Evolutionary conservation across 257 asterid genomes (phyloP), one percentile per base, ranked within the genome.

Genomic region (Nicotiana tabacum): DNA sequence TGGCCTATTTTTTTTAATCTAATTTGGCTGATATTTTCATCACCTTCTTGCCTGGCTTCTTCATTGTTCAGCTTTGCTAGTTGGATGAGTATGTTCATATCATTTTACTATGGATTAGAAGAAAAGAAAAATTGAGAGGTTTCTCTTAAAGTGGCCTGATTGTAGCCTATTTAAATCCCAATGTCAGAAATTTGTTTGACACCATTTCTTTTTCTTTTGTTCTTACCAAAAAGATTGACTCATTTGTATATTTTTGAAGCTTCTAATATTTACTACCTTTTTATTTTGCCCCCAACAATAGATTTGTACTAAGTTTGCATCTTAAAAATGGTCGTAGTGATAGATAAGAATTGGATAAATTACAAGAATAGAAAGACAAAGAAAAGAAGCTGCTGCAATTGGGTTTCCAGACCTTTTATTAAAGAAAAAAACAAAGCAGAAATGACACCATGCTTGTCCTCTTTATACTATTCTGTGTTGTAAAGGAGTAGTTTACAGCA

Each of bases 21-120:
- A 72, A 72, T 21, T 43, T 72, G 79, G 79, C 61, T 72, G 33
- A 72, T 72, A 46, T 46, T 72, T 72, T 72, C 79, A 72, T 46
- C 37, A 72, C 60, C 18, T n/a, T 72, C 18, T 46, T 46, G 61
- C 61, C 79, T 72, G 35, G 61, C 21, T 46, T 46, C 24, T 70
- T 70, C 56, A 70, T 18, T 21, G 78, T 43, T 72, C 78, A 46
- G 60, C 78, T 43, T 43, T 70, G 60, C 60, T 70, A 70, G 37
- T 70, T 43, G 60, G 78, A 43, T 70, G 60, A 9, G 55, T n/a
- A 33, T 70, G 60, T 13, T 55, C 18, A 15, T 55, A 55, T 55
- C 60, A 55, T 55, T 55, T 55, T 55, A 55, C 4, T 55, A 55
- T 15, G 78, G 78, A n/a, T 21, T 39, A 69, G 18, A 70, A 68